Percentiles rank a stretch among this genome's conserved stretches.
phyloP scores from a whole-genome alignment of 495 filamentous ascomycete species.

The Neurospora sp. region DNA sequence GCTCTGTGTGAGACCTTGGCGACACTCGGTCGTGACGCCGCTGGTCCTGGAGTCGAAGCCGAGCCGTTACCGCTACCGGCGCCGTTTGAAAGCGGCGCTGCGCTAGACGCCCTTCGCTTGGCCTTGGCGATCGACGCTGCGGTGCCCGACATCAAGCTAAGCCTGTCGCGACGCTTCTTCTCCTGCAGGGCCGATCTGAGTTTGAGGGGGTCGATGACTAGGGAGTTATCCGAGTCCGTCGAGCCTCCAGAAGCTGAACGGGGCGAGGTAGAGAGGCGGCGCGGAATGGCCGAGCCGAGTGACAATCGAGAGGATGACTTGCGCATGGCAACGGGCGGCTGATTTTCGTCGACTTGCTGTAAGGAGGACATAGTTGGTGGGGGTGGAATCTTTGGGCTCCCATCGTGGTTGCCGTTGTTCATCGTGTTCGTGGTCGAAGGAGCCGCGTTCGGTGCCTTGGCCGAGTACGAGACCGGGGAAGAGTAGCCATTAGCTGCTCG shows the following conservation, averaged over 20 bases:
- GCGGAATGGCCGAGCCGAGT: constrained; percentile 1
- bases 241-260: constrained; percentile 16
- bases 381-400: constrained; percentile 14
- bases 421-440: background rate
- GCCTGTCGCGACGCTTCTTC: constrained; percentile 31
- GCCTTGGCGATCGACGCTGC: constrained; percentile 20
- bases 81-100: background rate
- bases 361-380: constrained; percentile 10
- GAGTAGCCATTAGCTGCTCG: constrained; percentile 31
- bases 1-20: background rate
- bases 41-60: constrained; percentile 11
- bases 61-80: constrained; percentile 17
- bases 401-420: background rate
- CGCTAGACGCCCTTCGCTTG: constrained; percentile 18
- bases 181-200: constrained; percentile 35
- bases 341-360: constrained; percentile 25
- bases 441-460: background rate
- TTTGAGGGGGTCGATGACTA: constrained; percentile 31
- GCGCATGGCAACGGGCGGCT: constrained; percentile 14
- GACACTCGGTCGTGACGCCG: background rate
- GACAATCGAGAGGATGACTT: constrained; percentile 22
- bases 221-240: constrained; percentile 30
- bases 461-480: constrained; percentile 12
- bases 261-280: constrained; percentile 7
- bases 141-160: constrained; percentile 22